Evolutionary conservation across 192 early-diverging fungal genomes (phyloP).

Genomic region (Rhizophagus clarus): DNA sequence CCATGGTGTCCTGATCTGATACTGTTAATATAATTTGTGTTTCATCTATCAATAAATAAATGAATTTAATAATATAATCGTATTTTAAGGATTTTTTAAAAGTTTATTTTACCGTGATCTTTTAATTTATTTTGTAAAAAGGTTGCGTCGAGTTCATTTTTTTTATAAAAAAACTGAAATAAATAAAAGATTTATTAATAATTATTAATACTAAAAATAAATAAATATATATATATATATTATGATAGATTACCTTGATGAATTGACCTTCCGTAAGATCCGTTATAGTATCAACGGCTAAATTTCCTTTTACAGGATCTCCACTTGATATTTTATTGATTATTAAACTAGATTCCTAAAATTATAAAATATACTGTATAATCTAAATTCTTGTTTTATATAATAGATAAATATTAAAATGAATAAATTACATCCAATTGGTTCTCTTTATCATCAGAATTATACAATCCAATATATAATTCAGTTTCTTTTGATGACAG

Average conservation of each 20-base stretch:
- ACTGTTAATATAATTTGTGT: not conserved
- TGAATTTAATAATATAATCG: not conserved
- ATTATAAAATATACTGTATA: not conserved
- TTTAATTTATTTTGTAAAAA: not conserved
- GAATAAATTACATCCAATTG: conserved; percentile 33
- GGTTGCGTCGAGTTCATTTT: not conserved
- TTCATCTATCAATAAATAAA: not conserved
- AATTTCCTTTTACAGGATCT: conserved; percentile 57
- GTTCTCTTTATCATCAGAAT: conserved; percentile 7
- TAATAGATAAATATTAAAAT: not conserved
- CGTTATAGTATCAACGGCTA: conserved; percentile 55
- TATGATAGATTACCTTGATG: conserved; percentile 46
- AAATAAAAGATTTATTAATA: not conserved
- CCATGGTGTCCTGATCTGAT: not conserved
- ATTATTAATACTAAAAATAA: not conserved
- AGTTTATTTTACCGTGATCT: not conserved
- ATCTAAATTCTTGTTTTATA: not conserved
- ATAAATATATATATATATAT: no score
- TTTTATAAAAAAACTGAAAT: not conserved
- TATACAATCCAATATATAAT: conserved; percentile 52
- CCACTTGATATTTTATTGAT: conserved; percentile 56
- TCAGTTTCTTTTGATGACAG: conserved; percentile 55
- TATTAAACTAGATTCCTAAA: conserved; percentile 33
- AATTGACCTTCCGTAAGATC: conserved; percentile 52
- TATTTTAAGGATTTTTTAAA: not conserved